Evolutionary conservation across 2,329 filamentous ascomycete species (phyloP), one percentile per base, ranked within the genome.

Genomic region (Cryphonectria nitschkei): DNA sequence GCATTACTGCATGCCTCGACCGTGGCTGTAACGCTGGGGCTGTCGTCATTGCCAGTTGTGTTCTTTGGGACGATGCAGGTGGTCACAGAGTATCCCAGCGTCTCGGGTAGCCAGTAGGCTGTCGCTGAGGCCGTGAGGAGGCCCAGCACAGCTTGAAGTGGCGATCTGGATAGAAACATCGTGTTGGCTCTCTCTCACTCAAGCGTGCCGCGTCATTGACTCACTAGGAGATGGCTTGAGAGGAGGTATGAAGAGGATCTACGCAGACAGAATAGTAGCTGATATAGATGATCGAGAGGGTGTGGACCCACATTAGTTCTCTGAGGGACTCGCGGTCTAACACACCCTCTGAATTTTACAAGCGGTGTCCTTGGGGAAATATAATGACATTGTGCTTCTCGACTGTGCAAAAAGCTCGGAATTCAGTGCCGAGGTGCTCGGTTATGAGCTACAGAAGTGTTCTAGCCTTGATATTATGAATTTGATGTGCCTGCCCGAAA

Each of bases 21-120:
- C 14, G 72, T 69, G 14, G 65, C 67, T 58, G 68, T 61, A 26
- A 76, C 65, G 32, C 68, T 68, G 13, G 74, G 74, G 16, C 67
- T 70, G 61, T 75, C 74, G 65, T 75, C 74, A 2, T 54, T 61
- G 2, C 69, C 73, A 5, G 70, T 72, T 14, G 62, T 37, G 65
- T 74, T 75, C 64, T 75, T 75, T 22, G 73, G 73, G 6, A 75
- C 67, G 9, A 54, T 39, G 56, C 74, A 75, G 16, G 73, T 73
- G 5, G 70, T 74, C 34, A 72, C 72, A 14, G 19, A 56, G n/a
- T 19, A 65, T 26, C 29, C 62, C 68, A 41, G 41, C 16, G 62
- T 65, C 46, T 75, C 74, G 13, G 74, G 73, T 14, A 75, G 65
- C 71, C 71, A 75, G 65, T 74, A 75, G 14, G 73, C 73, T 16